Percentiles rank a stretch among this genome's conserved stretches.
Conservation (phyloP, 192 early-diverging fungal species). For the Coemansia erecta region DNA sequence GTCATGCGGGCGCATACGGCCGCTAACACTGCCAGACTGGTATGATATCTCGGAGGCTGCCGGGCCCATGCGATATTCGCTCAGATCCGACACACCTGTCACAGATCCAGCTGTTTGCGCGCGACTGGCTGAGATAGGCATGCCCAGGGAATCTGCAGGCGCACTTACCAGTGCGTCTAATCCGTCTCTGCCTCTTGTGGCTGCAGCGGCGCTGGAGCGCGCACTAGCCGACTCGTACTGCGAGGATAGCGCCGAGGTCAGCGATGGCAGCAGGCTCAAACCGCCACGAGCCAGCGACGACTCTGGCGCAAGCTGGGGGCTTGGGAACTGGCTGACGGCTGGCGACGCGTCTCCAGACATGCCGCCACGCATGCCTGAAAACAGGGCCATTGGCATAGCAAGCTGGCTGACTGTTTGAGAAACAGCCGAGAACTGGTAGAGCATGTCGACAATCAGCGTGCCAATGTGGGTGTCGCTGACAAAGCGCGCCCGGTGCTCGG, state of each 20-base stretch:
- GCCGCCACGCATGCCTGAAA: slow-evolving; percentile 20
- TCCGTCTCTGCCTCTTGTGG: not conserved
- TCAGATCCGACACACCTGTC: slow-evolving; percentile 9
- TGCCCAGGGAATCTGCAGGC: not conserved
- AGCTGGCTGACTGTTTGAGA: slow-evolving; percentile 53
- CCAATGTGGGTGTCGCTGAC: slow-evolving; percentile 40
- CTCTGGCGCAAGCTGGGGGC: slow-evolving; percentile 47
- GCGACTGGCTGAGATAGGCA: slow-evolving; percentile 9
- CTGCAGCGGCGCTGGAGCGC: slow-evolving; percentile 11
- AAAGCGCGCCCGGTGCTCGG: slow-evolving; percentile 50
- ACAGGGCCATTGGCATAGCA: slow-evolving; percentile 18
- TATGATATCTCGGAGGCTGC: slow-evolving; percentile 26
- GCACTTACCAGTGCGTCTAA: not conserved
- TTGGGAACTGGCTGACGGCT: slow-evolving; percentile 49
- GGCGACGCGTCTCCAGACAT: slow-evolving; percentile 50
- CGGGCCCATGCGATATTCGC: slow-evolving; percentile 30
- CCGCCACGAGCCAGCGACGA: slow-evolving; percentile 20
- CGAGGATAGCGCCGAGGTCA: slow-evolving; percentile 37
- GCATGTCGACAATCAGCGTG: slow-evolving; percentile 47
- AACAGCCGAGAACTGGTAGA: slow-evolving; percentile 52
- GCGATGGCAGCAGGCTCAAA: slow-evolving; percentile 20
- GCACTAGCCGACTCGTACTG: slow-evolving; percentile 17
- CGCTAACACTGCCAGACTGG: slow-evolving; percentile 6
- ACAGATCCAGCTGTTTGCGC: too few species aligned
- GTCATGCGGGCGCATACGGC: slow-evolving; percentile 18